Evolutionary conservation across 1,284 basidiomycete species (phyloP).

Genomic region (Macrocystidia cucumis): DNA sequence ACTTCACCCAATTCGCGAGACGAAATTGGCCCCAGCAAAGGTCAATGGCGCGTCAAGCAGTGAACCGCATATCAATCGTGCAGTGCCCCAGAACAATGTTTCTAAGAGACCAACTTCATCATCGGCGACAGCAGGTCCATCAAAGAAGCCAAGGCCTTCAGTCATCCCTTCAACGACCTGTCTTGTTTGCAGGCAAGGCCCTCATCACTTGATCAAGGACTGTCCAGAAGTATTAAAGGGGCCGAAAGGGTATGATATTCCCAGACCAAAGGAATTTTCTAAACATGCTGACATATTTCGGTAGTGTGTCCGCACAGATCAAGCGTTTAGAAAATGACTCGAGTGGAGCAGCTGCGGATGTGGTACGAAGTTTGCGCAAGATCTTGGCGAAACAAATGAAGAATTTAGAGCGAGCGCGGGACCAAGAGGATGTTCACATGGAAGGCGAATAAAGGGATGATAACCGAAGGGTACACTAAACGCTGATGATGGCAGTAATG

Average conservation of each 20-base stretch:
- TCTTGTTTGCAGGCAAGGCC: slow-evolving; percentile 33
- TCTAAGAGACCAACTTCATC: background rate
- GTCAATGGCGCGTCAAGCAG: background rate
- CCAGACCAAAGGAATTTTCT: background rate
- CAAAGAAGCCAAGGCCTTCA: slow-evolving; percentile 19
- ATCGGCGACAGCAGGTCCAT: slow-evolving; percentile 11
- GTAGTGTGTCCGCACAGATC: slow-evolving; percentile 38
- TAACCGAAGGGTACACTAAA: too few species aligned
- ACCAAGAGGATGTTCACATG: too few species aligned
- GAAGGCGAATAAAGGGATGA: too few species aligned
- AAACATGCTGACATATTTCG: slow-evolving; percentile 1
- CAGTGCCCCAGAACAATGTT: background rate
- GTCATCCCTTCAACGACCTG: slow-evolving; percentile 21
- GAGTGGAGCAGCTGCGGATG: slow-evolving; percentile 26
- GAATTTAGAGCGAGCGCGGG: slow-evolving; percentile 16
- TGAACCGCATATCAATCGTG: background rate
- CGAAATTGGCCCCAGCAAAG: slow-evolving; percentile 10
- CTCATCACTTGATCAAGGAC: slow-evolving; percentile 37
- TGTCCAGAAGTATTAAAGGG: slow-evolving; percentile 47
- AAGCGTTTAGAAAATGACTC: slow-evolving; percentile 34
- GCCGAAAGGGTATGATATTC: slow-evolving; percentile 34
- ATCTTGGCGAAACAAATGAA: slow-evolving; percentile 37
- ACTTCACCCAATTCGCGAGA: slow-evolving; percentile 39
- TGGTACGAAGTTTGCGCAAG: slow-evolving; percentile 33
- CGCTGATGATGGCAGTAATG: too few species aligned